Percentiles rank a stretch among this genome's conserved stretches.
These are phyloP conservation scores for Bipolaris zeicola DNA, from an alignment of 2,329 filamentous ascomycete genomes.

Conservation along the genomic window DNA sequence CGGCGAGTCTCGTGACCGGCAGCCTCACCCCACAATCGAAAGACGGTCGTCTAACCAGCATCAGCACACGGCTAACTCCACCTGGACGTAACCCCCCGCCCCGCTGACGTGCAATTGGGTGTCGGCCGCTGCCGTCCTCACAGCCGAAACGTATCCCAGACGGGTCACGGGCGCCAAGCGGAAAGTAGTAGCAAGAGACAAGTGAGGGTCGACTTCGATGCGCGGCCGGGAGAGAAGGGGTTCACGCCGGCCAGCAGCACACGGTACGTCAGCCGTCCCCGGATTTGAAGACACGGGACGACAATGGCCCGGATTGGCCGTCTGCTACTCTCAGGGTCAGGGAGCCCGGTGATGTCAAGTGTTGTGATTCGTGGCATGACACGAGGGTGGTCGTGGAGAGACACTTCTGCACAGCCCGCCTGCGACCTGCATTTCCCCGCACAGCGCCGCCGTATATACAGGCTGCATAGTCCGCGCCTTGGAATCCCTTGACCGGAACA, in stretches of 20 bases:
- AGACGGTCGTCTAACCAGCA: conserved; percentile 20
- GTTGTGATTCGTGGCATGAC: conserved; percentile 44
- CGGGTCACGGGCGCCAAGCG: conserved; percentile 9
- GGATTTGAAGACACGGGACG: conserved; percentile 26
- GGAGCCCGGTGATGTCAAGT: conserved; percentile 21
- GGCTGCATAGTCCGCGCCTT: conserved; percentile 25
- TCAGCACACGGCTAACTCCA: conserved; percentile 25
- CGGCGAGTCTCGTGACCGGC: conserved; percentile 15
- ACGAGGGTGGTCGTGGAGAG: conserved; percentile 33
- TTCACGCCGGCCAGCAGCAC: conserved; percentile 19
- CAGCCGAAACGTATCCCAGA: conserved; percentile 20
- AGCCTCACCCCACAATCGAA: conserved; percentile 29
- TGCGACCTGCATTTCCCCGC: conserved; percentile 36
- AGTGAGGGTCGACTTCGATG: conserved; percentile 19
- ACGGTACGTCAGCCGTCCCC: conserved; percentile 29
- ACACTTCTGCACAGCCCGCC: conserved; percentile 32
- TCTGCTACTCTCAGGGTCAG: conserved; percentile 11
- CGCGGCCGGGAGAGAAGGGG: conserved; percentile 42
- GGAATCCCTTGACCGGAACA: conserved; percentile 18
- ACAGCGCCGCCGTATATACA: conserved; percentile 32
- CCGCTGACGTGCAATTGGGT: conserved; percentile 16
- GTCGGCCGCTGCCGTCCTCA: conserved; percentile 25
- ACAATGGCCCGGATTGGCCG: conserved; percentile 35
- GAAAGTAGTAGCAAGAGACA: conserved; percentile 4
- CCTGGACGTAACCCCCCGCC: conserved; percentile 15